Evolutionary conservation across 2,329 filamentous ascomycete species (phyloP).

Genomic region (Neopestalotiopsis sp.): DNA sequence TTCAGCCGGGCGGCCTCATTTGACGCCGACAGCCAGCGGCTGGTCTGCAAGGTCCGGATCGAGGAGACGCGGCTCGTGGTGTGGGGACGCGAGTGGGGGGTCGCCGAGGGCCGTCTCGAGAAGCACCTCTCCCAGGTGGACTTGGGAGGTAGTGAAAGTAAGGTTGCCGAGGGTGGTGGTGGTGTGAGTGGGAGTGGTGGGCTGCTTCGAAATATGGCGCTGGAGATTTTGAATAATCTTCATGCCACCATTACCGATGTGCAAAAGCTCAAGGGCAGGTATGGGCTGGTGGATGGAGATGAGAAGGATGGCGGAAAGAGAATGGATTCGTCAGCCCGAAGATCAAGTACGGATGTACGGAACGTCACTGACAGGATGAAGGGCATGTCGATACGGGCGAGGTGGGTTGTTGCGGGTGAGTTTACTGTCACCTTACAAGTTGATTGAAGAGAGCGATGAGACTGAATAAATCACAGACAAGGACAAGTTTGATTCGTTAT

Average conservation of each 20-base stretch:
- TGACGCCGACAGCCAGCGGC: conserved; percentile 48
- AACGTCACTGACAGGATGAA: conserved; percentile 39
- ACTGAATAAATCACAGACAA: conserved; percentile 39
- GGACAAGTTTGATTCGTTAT: conserved; percentile 48
- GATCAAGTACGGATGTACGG: conserved; percentile 23
- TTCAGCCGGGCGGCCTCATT: conserved; percentile 49
- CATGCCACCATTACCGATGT: conserved; percentile 52
- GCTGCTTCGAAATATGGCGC: conserved; percentile 44
- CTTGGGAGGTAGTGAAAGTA: conserved; percentile 28
- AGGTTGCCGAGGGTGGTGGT: conserved; percentile 23
- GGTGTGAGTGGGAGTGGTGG: conserved; percentile 34
- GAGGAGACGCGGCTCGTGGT: conserved; percentile 55
- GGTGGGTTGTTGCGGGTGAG: conserved; percentile 50
- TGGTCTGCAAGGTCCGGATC: conserved; percentile 54
- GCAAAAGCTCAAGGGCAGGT: conserved; percentile 45
- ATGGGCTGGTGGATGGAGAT: conserved; percentile 43
- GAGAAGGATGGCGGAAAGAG: not conserved
- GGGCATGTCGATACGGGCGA: conserved; percentile 42
- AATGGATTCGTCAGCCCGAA: conserved; percentile 12
- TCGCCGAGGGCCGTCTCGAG: conserved; percentile 50
- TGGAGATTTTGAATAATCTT: conserved; percentile 48
- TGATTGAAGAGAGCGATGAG: too few relatives aligned
- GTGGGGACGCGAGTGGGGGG: conserved; percentile 55
- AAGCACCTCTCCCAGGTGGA: conserved; percentile 43
- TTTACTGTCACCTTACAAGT: not conserved